Evolutionary conservation across 768 basidiomycete species (phyloP), one percentile per base, ranked within the genome.

Genomic region (Phallus indusiatus): DNA sequence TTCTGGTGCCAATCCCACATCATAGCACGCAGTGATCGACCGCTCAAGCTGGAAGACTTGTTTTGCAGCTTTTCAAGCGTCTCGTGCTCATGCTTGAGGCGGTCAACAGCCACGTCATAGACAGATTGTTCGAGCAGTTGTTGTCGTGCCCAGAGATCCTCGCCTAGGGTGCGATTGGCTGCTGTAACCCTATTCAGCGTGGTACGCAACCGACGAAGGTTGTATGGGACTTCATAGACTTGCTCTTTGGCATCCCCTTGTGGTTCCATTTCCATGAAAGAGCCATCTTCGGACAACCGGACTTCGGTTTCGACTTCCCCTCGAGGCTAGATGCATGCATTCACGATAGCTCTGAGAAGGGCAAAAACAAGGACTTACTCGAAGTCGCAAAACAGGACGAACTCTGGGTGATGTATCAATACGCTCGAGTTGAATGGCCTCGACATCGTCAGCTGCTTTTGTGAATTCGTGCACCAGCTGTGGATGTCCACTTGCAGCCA

Each of bases 1-100:
- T 78, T 77, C 17, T 71, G 65, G 65, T 92, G 86, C 92, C 92
- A 95, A 7, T 81, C 73, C 86, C 87, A 91, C 88, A 95, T 90
- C 87, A 86, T 88, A 46, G 72, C 69, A 63, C 84, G 83, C 22
- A 94, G 72, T 62, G 82, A 78, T 18, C 71, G 71, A 60, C 73
- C 75, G 24, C 69, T 77, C 21, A 90, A 64, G 14, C 85, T 85
- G n/a, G 55, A 22, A 10, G 60, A 50, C 37, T 65, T 61, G 2
- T 55, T 33, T 35, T 61, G 36, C 17, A 86, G 74, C 28, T 78
- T 73, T 5, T 80, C 76, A 54, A 91, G 78, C 1, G 77, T 53
- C 59, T 84, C 77, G 9, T 78, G 72, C 65, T 90, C 81, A 57
- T 84, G 81, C 67, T 80, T 76, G 61, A 89, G 74, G 10, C 88